These are phyloP conservation scores for Tricholoma flavovirens DNA, from an alignment of 768 basidiomycete genomes.

Conservation along the genomic window DNA sequence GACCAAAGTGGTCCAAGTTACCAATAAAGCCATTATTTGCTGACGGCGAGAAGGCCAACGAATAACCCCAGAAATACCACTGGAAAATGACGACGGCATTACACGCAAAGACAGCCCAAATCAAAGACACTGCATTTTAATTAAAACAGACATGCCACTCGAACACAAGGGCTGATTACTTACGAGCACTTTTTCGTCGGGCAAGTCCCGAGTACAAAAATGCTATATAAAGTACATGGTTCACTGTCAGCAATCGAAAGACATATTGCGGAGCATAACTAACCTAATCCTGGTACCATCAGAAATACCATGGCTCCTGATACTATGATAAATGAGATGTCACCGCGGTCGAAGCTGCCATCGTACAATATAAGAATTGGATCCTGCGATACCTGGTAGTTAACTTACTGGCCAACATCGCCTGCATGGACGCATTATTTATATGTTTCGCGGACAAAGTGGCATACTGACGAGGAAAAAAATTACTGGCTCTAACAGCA, in stretches of 20 bases:
- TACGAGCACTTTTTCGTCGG: constrained; percentile 58
- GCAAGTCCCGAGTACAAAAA: constrained; percentile 73
- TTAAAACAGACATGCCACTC: neutral
- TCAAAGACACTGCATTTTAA: constrained; percentile 47
- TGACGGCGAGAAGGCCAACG: constrained; percentile 73
- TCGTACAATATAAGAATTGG: neutral
- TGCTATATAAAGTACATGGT: constrained; percentile 36
- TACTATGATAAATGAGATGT: constrained; percentile 65
- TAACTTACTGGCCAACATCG: constrained; percentile 15
- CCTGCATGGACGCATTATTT: constrained; percentile 6
- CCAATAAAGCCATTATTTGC: constrained; percentile 75
- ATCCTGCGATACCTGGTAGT: neutral
- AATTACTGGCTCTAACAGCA: neutral
- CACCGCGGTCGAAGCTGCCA: constrained; percentile 61
- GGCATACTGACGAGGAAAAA: neutral
- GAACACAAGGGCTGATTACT: constrained; percentile 11
- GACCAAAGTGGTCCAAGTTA: constrained; percentile 73
- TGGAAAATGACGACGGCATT: constrained; percentile 76
- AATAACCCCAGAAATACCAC: constrained; percentile 73
- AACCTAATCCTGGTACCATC: constrained; percentile 75
- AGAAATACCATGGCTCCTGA: constrained; percentile 67
- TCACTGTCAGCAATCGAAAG: neutral
- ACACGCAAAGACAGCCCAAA: constrained; percentile 68
- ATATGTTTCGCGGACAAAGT: neutral
- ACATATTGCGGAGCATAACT: constrained; percentile 5